A percentile compares a stretch with the other conserved stretches of the same genome.
phyloP scores from a whole-genome alignment of 768 basidiomycete genomes.

The Termitomyces sp. region DNA sequence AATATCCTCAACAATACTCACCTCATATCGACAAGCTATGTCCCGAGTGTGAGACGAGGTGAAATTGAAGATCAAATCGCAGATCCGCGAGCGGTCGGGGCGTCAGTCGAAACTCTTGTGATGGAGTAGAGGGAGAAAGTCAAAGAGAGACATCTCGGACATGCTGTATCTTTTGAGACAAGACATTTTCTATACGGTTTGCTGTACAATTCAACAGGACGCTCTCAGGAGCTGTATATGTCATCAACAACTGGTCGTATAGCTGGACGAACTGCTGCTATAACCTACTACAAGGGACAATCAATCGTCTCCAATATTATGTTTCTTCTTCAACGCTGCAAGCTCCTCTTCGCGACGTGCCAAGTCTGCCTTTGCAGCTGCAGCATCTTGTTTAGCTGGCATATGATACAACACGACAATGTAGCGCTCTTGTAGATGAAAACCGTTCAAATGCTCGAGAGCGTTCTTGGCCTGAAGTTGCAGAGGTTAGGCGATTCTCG shows the following conservation, averaged over 20 bases:
- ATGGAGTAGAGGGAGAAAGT: not conserved
- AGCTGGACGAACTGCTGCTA: conserved; percentile 6
- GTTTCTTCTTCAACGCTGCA: conserved; percentile 78
- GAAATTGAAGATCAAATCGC: not conserved
- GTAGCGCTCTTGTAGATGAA: conserved; percentile 96
- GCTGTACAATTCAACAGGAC: not conserved
- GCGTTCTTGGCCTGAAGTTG: conserved; percentile 78
- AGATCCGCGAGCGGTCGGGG: not conserved
- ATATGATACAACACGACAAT: conserved; percentile 98
- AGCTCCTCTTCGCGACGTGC: conserved; percentile 90
- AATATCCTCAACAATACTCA: conserved; percentile 64
- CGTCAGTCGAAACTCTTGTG: not conserved
- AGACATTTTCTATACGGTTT: conserved; percentile 1
- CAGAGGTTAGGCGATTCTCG: conserved; percentile 8
- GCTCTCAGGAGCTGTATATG: not conserved
- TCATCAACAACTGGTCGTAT: conserved; percentile 2
- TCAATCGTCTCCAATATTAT: conserved; percentile 77
- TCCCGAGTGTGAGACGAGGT: conserved; percentile 34
- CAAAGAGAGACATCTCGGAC: conserved; percentile 1
- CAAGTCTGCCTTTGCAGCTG: conserved; percentile 88
- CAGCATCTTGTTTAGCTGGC: conserved; percentile 94
- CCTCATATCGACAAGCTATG: conserved; percentile 59
- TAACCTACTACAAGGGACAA: conserved; percentile 13
- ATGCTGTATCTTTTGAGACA: not conserved
- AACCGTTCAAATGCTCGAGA: conserved; percentile 93